These are phyloP conservation scores for Helianthus tuberosus DNA, from an alignment of 129 eudicot species.

Conservation along the genomic window DNA sequence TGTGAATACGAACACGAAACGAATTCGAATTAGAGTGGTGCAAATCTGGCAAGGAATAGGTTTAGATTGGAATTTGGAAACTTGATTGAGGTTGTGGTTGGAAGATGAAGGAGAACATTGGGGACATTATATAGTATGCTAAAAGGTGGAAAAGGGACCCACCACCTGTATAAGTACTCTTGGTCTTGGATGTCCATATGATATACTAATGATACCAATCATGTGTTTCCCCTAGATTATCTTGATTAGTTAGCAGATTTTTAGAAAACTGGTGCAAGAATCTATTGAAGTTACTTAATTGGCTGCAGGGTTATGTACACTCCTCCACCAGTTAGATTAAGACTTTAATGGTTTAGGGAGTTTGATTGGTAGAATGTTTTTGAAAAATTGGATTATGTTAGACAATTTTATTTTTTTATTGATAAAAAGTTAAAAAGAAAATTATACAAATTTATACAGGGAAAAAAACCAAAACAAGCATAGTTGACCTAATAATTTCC, in stretches of 20 bases:
- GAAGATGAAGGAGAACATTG: slow-evolving; percentile 55
- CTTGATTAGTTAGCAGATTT: slow-evolving; percentile 11
- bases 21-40: slow-evolving; percentile 7
- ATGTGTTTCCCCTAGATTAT: slow-evolving; percentile 2
- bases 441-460: too few species aligned
- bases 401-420: too few species aligned
- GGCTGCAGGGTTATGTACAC: slow-evolving; percentile 11
- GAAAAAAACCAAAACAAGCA: too few species aligned
- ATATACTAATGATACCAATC: slow-evolving; percentile 15
- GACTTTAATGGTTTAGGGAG: neutral
- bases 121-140: slow-evolving; percentile 69
- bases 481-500: too few species aligned
- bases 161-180: slow-evolving; percentile 36
- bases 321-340: slow-evolving; percentile 5
- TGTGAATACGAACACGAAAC: slow-evolving; percentile 19
- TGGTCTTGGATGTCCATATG: slow-evolving; percentile 16
- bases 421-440: too few species aligned
- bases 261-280: neutral
- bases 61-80: slow-evolving; percentile 16
- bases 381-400: too few species aligned
- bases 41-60: slow-evolving; percentile 15
- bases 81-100: slow-evolving; percentile 38
- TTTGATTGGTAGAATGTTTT: too few species aligned
- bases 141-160: slow-evolving; percentile 54
- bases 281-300: slow-evolving; percentile 15